Conservation (phyloP, 768 basidiomycete species). For the Rubroboletus pulcherrimus region DNA sequence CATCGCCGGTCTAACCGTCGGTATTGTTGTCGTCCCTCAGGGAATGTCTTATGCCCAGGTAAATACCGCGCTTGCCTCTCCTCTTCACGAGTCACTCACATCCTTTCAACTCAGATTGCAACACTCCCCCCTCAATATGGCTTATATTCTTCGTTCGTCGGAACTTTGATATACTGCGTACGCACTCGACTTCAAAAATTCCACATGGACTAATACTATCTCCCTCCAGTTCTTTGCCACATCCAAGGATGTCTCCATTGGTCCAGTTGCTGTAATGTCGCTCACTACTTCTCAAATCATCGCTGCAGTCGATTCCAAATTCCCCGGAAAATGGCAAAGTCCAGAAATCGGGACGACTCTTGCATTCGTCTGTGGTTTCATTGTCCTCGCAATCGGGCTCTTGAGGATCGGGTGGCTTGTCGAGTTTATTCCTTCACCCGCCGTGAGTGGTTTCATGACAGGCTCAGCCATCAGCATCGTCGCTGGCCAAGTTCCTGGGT, state of each 20-base stretch:
- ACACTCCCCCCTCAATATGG: constrained; percentile 85
- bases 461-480: constrained; percentile 95
- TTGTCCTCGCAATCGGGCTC: constrained; percentile 85
- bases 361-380: constrained; percentile 86
- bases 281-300: constrained; percentile 83
- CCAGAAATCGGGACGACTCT: constrained; percentile 81
- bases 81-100: not conserved
- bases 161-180: constrained; percentile 80
- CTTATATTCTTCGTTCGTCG: constrained; percentile 91
- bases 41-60: constrained; percentile 86
- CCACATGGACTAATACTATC: not conserved
- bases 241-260: constrained; percentile 98
- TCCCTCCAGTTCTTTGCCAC: constrained; percentile 81
- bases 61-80: not conserved
- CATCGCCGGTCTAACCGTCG: constrained; percentile 89
- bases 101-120: constrained; percentile 54
- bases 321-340: constrained; percentile 56
- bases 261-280: constrained; percentile 98
- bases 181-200: constrained; percentile 21
- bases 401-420: constrained; percentile 91
- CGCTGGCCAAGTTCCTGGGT: constrained; percentile 79
- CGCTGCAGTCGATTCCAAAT: constrained; percentile 48
- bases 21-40: constrained; percentile 94
- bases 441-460: constrained; percentile 92
- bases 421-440: constrained; percentile 87